Evolutionary conservation across 2,329 filamentous ascomycete species (phyloP), one percentile per base, ranked within the genome.

Genomic region (Thermomyces lanuginosus): DNA sequence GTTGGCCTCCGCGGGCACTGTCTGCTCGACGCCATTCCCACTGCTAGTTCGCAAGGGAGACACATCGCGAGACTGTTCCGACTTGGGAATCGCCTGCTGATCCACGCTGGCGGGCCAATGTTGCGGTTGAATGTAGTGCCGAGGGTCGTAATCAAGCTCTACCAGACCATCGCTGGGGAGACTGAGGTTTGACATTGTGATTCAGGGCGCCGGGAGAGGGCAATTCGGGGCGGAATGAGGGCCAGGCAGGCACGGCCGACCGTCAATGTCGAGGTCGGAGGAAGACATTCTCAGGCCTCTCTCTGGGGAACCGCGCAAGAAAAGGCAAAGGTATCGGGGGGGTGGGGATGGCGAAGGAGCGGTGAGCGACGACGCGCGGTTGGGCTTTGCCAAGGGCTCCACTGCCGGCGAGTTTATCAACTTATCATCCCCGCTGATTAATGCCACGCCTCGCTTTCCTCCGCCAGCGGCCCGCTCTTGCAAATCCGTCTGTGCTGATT

Each of bases 101-200:
- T 57, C 52, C 34, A 58, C 47, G 26, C 51, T 36, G 27, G 60
- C 45, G 27, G 56, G 49, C 58, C 57, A 61, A 36, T 48, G 42
- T 35, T 50, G 43, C 37, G 51, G 44, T 32, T 53, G 48, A 34
- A 55, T 47, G 44, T 60, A 63, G 25, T 40, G 48, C 48, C 57
- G 55, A 31, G 56, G 52, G 41, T 61, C 58, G 35, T 60, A 60
- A 30, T 62, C 58, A 36, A 60, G 51, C 36, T 51, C 54, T 37
- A 56, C 47, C 30, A 63, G 51, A 43, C 55, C 58, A 32, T 62
- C 56, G 38, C 40, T 44, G 27, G 51, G 41, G 38, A 61, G 37
- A 49, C 55, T 53, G 37, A 59, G 48, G 46, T 57, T 56, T 37
- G 49, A 55, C 49, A 58, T 59, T 32, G 44, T 52, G 27, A 26